Base-by-base conservation (phyloP, 1,139 yeast species). In the Yamadazyma diddensiae region DNA sequence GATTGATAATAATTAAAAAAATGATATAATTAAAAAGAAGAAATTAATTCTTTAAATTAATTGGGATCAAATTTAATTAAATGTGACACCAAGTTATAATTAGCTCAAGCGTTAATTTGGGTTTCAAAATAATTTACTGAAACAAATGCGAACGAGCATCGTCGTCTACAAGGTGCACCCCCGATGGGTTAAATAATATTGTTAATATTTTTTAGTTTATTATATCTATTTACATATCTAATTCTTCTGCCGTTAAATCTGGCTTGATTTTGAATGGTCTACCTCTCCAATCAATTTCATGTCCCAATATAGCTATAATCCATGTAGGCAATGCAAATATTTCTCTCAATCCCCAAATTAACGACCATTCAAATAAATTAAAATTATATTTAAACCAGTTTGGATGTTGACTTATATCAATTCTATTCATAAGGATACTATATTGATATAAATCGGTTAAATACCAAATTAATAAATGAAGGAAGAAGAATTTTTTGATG, bases 211-310 rank as follows among this genome's bases (percentile, higher is more conserved):
- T 7, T 18, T 9, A 7, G 21, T 18, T 18, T 7, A 18, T 18
- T 18, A 18, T 18, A 18, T 18, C 21, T 18, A 18, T 18, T 18
- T n/a, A n/a, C n/a, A n/a, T n/a, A n/a, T n/a, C n/a, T n/a, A 79
- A 57, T 50, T 77, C 87, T 50, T 79, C 90, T 0, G 94, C 95
- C 2, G 87, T 79, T 38, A 85, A 62, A 52, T 87, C 95, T 5
- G 77, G 64, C 36, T 78, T 74, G 42, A 87, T 87, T 40, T 64
- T 65, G 52, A 86, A 87, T 3, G 88, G 87, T 38, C 76, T 68
- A 16, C 87, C 85, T 39, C 97, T 65, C 97, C 97, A 87, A 39
- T 79, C 82, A 24, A 87, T 82, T 33, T 70, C 73, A 22, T 82
- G 81, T 0, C 96, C 95, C 26, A 68, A 47, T 82, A 87, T 82